phyloP scores from a whole-genome alignment of 805 yeast species.

The Metschnikowia matae region DNA sequence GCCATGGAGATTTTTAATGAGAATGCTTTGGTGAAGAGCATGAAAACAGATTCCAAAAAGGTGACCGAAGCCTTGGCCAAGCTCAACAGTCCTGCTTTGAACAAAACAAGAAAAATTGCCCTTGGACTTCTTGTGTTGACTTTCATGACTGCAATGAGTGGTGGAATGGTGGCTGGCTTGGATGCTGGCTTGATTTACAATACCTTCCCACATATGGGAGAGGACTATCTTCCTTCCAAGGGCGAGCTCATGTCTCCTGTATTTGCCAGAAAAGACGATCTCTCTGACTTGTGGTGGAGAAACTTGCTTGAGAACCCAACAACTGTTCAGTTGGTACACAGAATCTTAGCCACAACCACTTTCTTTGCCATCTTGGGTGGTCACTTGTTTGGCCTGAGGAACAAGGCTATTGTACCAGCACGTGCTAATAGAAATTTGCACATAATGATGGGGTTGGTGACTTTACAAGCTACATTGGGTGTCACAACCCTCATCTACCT shows the following conservation, averaged over 20 bases:
- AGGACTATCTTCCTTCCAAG: conserved; percentile 66
- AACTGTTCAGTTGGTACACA: conserved; percentile 88
- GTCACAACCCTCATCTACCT: conserved; percentile 78
- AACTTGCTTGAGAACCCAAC: conserved; percentile 92
- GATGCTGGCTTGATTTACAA: conserved; percentile 97
- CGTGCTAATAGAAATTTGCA: conserved; percentile 52
- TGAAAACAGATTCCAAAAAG: conserved; percentile 45
- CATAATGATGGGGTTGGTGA: conserved; percentile 75
- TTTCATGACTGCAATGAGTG: conserved; percentile 91
- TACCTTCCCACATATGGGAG: conserved; percentile 96
- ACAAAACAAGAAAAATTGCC: conserved; percentile 53
- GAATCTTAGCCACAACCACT: conserved; percentile 78
- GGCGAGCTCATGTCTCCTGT: conserved; percentile 73
- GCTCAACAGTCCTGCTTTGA: conserved; percentile 58
- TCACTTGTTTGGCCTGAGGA: conserved; percentile 63
- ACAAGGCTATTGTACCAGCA: conserved; percentile 55
- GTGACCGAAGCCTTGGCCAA: conserved; percentile 53
- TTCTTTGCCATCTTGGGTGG: conserved; percentile 64
- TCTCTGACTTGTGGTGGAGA: conserved; percentile 83
- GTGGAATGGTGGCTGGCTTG: conserved; percentile 96
- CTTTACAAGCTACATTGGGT: conserved; percentile 82
- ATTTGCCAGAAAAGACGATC: conserved; percentile 63
- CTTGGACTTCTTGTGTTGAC: conserved; percentile 61
- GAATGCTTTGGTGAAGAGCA: conserved; percentile 52
- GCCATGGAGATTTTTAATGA: conserved; percentile 83